Conservation (phyloP, 2,329 filamentous ascomycete species). For the Stachybotrys elegans region DNA sequence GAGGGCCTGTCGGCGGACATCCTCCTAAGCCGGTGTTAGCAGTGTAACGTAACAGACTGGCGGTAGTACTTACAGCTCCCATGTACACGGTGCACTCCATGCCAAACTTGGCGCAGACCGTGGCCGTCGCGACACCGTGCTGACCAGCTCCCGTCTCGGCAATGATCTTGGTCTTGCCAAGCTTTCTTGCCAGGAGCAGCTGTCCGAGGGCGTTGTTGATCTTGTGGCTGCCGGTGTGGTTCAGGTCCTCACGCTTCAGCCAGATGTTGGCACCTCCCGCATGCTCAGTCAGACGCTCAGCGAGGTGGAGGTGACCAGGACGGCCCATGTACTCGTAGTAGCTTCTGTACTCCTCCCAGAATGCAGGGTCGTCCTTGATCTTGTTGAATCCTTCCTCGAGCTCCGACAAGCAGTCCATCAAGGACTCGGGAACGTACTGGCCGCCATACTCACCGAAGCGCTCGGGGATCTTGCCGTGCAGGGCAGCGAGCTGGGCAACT, state of each 20-base stretch:
- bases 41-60: neutral
- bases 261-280: conserved; percentile 94
- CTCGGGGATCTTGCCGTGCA: conserved; percentile 75
- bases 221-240: conserved; percentile 98
- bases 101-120: conserved; percentile 95
- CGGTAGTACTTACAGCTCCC: conserved; percentile 59
- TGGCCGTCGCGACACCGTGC: conserved; percentile 95
- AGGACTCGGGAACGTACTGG: conserved; percentile 93
- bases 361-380: conserved; percentile 79
- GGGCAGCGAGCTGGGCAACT: conserved; percentile 76
- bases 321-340: conserved; percentile 98
- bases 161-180: conserved; percentile 96
- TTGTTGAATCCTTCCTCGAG: conserved; percentile 87
- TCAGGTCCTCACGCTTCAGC: conserved; percentile 95
- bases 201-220: conserved; percentile 98
- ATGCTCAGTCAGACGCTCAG: conserved; percentile 80
- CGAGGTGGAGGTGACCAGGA: conserved; percentile 85
- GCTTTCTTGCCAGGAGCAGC: conserved; percentile 73
- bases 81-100: conserved; percentile 99
- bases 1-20: conserved; percentile 89
- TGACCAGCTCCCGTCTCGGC: conserved; percentile 97
- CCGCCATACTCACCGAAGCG: conserved; percentile 95
- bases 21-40: conserved; percentile 51
- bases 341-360: conserved; percentile 95
- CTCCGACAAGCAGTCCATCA: conserved; percentile 94